Evolutionary conservation across 495 filamentous ascomycete species (phyloP), one percentile per base, ranked within the genome.

Genomic region (Xylaria longipes): DNA sequence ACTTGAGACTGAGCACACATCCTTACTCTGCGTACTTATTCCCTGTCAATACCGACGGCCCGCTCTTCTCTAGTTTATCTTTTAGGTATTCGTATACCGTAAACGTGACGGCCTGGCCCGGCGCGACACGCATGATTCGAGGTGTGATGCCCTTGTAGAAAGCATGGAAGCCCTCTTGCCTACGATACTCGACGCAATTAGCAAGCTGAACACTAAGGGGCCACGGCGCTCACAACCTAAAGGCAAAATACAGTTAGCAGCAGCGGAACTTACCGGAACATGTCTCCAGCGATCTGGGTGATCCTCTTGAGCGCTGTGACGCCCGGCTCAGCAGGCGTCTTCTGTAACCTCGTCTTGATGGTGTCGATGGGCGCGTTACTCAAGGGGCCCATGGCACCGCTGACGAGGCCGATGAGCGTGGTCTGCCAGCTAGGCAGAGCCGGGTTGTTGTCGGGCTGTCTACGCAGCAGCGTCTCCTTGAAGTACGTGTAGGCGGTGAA

Each of bases 141-240:
- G 96, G 96, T 65, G 96, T 99, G 82, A 99, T 98, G 72, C 96
- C 96, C 88, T 97, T 98, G 86, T 98, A 99, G 85, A 99, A 99
- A 14, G 95, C 95, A 60, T 92, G 89, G 70, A 92, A 84, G 14
- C 96, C 96, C 81, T 99, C 96, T 81, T 95, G 91, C 68, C 86
- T 89, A 71, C 67, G 46, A 14, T 37, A 56, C 14, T 8, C 63
- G 31, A 71, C 14, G 60, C 58, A 39, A 57, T 64, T 54, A 15
- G 15, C 66, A 43, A 61, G 0, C n/a, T 9, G 37, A 25, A 33
- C 6, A 11, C 43, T 7, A 1, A 37, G 11, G 9, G 6, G 22
- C 31, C 31, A 60, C 33, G 20, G 20, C 11, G 7, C 31, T 15
- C 33, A 37, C 31, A 22, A 22, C 27, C 5, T 7, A n/a, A 54